phyloP scores from a whole-genome alignment of 78 protist species.

The Chrysochromulina tobinii region DNA sequence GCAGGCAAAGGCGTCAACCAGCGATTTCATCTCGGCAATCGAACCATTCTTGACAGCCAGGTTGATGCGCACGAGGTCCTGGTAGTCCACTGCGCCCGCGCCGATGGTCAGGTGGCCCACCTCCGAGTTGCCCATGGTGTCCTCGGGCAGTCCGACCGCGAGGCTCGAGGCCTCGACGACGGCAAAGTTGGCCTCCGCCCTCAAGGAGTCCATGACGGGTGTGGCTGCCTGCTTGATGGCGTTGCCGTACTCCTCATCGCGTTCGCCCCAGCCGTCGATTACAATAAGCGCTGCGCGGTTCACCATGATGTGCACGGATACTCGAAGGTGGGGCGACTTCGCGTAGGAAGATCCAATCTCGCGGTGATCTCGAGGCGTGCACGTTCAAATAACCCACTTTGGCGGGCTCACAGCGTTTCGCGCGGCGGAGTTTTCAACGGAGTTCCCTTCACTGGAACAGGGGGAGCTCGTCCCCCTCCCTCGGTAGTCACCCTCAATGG shows the following conservation, averaged over 20 bases:
- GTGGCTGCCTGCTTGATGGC: conserved; percentile 4
- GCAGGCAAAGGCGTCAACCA: background rate
- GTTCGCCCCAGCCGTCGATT: conserved; percentile 49
- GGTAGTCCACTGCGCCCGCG: conserved; percentile 40
- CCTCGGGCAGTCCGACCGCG: conserved; percentile 34
- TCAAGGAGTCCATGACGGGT: background rate
- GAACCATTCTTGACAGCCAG: background rate
- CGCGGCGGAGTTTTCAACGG: too few relatives aligned
- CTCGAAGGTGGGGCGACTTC: too few relatives aligned
- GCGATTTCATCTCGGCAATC: background rate
- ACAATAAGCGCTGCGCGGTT: background rate
- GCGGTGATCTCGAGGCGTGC: too few relatives aligned
- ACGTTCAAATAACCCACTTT: too few relatives aligned
- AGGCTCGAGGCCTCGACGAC: background rate
- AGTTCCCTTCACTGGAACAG: too few relatives aligned
- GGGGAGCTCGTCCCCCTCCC: too few relatives aligned
- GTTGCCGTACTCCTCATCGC: conserved; percentile 4
- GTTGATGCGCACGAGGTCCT: conserved; percentile 47
- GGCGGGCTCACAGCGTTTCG: too few relatives aligned
- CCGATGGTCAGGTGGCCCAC: conserved; percentile 53
- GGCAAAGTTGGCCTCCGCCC: background rate
- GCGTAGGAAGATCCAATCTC: too few relatives aligned
- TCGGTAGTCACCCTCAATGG: too few relatives aligned
- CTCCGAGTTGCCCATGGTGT: conserved; percentile 50
- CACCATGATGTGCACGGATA: background rate